Percentiles rank a stretch among this genome's conserved stretches.
These are phyloP conservation scores for Scleroderma bovista DNA, from an alignment of 768 basidiomycete genomes.

Conservation along the genomic window DNA sequence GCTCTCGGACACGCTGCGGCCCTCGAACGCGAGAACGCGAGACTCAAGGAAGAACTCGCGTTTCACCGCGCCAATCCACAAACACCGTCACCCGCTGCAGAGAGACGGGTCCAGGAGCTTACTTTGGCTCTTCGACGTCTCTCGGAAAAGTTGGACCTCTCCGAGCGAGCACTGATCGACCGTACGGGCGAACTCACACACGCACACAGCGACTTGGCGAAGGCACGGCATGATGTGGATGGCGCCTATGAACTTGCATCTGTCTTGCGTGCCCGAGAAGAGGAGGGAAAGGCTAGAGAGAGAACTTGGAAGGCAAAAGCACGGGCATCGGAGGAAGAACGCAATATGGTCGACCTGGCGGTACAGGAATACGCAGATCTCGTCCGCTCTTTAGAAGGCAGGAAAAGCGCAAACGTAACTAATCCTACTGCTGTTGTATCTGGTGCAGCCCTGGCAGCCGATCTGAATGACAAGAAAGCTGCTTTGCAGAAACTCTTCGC, in stretches of 20 bases:
- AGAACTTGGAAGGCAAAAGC: conserved; percentile 42
- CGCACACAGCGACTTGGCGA: conserved; percentile 38
- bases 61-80: conserved; percentile 52
- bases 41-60: conserved; percentile 49
- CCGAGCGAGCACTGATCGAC: conserved; percentile 49
- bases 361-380: conserved; percentile 73
- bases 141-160: conserved; percentile 59
- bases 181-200: conserved; percentile 45
- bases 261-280: conserved; percentile 48
- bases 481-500: conserved; percentile 43
- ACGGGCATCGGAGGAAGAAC: conserved; percentile 49
- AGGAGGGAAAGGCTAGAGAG: conserved; percentile 46
- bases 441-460: conserved; percentile 23
- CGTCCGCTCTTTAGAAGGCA: conserved; percentile 58
- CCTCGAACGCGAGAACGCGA: conserved; percentile 56
- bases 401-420: conserved; percentile 20
- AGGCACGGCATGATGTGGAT: conserved; percentile 39
- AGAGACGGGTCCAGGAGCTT: conserved; percentile 44
- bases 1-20: conserved; percentile 12
- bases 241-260: conserved; percentile 53
- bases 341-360: conserved; percentile 55
- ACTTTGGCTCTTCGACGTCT: conserved; percentile 64
- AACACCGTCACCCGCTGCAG: conserved; percentile 32
- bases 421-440: conserved; percentile 2
- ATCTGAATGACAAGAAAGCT: conserved; percentile 44